These are phyloP conservation scores for Nitzschia sp. DNA, from an alignment of 108 stramenopile genomes.

Conservation along the genomic window DNA sequence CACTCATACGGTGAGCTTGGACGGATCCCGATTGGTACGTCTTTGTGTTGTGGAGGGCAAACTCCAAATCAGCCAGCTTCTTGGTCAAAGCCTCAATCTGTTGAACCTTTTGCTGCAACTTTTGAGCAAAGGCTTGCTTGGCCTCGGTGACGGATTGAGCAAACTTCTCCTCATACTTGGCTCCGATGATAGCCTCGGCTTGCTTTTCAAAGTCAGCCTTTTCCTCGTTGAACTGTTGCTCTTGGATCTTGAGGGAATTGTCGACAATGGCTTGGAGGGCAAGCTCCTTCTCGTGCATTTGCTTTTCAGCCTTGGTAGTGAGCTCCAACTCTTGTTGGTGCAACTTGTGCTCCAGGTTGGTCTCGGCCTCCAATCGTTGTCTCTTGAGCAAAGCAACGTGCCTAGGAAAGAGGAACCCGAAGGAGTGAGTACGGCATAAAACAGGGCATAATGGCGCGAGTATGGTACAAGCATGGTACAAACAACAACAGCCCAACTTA, in stretches of 20 bases:
- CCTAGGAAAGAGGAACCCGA: no score
- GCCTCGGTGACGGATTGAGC: slow-evolving; percentile 36
- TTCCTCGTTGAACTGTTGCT: slow-evolving; percentile 42
- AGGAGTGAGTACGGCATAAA: no score
- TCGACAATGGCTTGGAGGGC: slow-evolving; percentile 53
- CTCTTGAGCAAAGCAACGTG: slow-evolving; percentile 63
- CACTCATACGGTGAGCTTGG: slow-evolving; percentile 68
- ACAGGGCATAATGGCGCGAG: no score
- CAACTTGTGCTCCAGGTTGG: slow-evolving; percentile 47
- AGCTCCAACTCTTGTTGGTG: slow-evolving; percentile 62
- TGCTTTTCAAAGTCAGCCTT: slow-evolving; percentile 46
- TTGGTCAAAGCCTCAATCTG: slow-evolving; percentile 49
- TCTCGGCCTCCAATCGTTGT: slow-evolving; percentile 76
- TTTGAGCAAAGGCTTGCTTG: slow-evolving; percentile 44
- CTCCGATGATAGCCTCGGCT: slow-evolving; percentile 43
- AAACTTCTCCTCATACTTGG: slow-evolving; percentile 54
- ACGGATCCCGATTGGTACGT: slow-evolving; percentile 59
- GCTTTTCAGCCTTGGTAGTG: slow-evolving; percentile 45
- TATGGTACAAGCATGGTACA: neutral
- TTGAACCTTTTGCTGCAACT: slow-evolving; percentile 54
- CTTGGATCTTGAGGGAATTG: slow-evolving; percentile 48
- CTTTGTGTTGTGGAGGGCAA: slow-evolving; percentile 51
- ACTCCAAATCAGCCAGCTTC: slow-evolving; percentile 56
- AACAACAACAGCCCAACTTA: slow-evolving; percentile 8
- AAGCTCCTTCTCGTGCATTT: slow-evolving; percentile 68